Evolutionary conservation across 176 grass and related monocot species (phyloP).

Genomic region (Zoysia pacifica): DNA sequence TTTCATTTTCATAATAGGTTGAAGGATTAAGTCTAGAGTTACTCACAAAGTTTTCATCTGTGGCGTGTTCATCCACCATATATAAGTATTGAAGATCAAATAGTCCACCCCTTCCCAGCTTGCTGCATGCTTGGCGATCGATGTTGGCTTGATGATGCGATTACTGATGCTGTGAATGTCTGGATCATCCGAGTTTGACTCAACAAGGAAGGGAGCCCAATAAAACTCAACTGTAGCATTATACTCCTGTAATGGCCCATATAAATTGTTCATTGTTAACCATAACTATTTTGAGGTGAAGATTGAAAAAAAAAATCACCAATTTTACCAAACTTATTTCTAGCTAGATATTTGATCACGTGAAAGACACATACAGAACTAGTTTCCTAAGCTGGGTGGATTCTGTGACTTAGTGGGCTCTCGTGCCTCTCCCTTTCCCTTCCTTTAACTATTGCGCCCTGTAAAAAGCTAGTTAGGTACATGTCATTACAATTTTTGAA

Average conservation of each 20-base stretch:
- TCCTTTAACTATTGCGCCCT: too few species aligned
- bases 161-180: slow-evolving; percentile 62
- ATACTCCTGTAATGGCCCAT: slow-evolving; percentile 58
- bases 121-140: slow-evolving; percentile 54
- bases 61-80: slow-evolving; percentile 85
- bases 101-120: slow-evolving; percentile 72
- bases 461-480: too few species aligned
- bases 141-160: slow-evolving; percentile 64
- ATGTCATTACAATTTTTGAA: too few species aligned
- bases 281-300: slow-evolving; percentile 12
- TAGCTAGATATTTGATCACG: neutral
- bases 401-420: too few species aligned
- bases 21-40: slow-evolving; percentile 8
- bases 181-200: slow-evolving; percentile 85
- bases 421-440: too few species aligned
- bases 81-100: slow-evolving; percentile 81
- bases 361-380: too few species aligned
- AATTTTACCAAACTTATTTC: slow-evolving; percentile 13
- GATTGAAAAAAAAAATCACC: neutral
- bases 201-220: slow-evolving; percentile 79
- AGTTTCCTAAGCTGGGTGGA: too few species aligned
- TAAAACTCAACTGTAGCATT: slow-evolving; percentile 85
- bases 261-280: slow-evolving; percentile 15
- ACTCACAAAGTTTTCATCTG: slow-evolving; percentile 78
- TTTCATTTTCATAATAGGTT: neutral